Evolutionary conservation across 768 basidiomycete genomes (phyloP).

Genomic region (Leccinum broughii): DNA sequence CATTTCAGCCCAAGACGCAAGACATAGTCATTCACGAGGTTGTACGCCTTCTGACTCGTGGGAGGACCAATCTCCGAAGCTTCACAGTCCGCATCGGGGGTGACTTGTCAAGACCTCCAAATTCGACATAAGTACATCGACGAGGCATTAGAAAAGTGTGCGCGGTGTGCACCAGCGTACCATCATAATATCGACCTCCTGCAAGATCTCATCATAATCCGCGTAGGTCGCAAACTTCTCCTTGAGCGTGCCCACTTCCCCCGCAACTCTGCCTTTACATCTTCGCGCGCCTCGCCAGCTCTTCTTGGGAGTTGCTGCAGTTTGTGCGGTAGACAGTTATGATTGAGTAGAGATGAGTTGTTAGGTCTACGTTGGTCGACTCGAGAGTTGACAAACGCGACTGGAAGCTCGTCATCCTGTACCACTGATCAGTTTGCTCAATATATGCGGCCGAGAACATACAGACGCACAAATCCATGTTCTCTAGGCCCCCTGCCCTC

Average conservation of each 20-base stretch:
- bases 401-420: conserved; percentile 49
- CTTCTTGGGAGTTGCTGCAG: conserved; percentile 14
- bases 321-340: conserved; percentile 18
- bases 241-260: conserved; percentile 70
- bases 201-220: conserved; percentile 68
- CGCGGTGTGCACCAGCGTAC: conserved; percentile 39
- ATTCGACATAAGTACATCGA: no score
- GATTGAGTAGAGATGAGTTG: conserved; percentile 18
- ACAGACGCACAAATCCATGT: conserved; percentile 61
- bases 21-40: no score
- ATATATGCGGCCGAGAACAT: not conserved
- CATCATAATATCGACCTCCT: conserved; percentile 16
- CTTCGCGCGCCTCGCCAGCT: not conserved
- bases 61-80: no score
- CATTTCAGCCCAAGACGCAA: no score
- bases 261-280: conserved; percentile 38
- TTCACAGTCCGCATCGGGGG: no score
- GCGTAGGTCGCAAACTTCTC: conserved; percentile 66
- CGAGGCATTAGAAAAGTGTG: no score
- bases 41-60: no score
- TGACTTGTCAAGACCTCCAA: no score
- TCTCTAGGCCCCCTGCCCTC: conserved; percentile 67
- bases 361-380: conserved; percentile 38
- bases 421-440: not conserved
- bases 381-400: conserved; percentile 75